Conservation (phyloP, 2,329 filamentous ascomycete species). For the Pestalotiopsis sp. region DNA sequence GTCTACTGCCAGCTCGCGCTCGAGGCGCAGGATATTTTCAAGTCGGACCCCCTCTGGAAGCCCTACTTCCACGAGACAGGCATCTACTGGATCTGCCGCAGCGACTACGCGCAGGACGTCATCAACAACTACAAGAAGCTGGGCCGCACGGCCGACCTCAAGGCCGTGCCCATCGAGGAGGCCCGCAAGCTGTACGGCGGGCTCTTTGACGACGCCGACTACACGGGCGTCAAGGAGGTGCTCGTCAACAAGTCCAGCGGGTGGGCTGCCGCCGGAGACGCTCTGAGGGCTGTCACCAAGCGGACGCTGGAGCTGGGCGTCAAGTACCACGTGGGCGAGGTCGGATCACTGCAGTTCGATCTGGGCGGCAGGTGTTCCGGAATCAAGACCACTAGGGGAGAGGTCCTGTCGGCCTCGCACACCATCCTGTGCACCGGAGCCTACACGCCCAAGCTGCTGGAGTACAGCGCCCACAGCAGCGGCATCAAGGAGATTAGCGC, state of each 20-base stretch:
- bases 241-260: constrained; percentile 64
- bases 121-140: constrained; percentile 54
- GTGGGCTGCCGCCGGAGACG: constrained; percentile 65
- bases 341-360: constrained; percentile 50
- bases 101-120: constrained; percentile 53
- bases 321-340: constrained; percentile 58
- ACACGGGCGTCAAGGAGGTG: constrained; percentile 59
- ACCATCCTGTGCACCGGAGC: constrained; percentile 59
- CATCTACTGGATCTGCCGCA: constrained; percentile 56
- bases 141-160: constrained; percentile 40
- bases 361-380: constrained; percentile 47
- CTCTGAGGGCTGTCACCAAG: constrained; percentile 55
- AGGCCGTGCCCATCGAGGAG: constrained; percentile 47
- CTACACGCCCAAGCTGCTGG: constrained; percentile 59
- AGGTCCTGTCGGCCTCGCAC: constrained; percentile 48
- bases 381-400: constrained; percentile 48
- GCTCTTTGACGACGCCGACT: constrained; percentile 63
- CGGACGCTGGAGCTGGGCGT: constrained; percentile 57
- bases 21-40: constrained; percentile 64
- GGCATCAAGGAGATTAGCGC: constrained; percentile 51
- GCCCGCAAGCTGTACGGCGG: constrained; percentile 56
- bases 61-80: constrained; percentile 53
- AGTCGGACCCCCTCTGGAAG: constrained; percentile 46
- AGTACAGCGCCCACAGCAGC: constrained; percentile 50
- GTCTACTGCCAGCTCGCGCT: constrained; percentile 67